Base-by-base conservation (phyloP, 2,329 filamentous ascomycete genomes). In the Hypoxylon sp. region DNA sequence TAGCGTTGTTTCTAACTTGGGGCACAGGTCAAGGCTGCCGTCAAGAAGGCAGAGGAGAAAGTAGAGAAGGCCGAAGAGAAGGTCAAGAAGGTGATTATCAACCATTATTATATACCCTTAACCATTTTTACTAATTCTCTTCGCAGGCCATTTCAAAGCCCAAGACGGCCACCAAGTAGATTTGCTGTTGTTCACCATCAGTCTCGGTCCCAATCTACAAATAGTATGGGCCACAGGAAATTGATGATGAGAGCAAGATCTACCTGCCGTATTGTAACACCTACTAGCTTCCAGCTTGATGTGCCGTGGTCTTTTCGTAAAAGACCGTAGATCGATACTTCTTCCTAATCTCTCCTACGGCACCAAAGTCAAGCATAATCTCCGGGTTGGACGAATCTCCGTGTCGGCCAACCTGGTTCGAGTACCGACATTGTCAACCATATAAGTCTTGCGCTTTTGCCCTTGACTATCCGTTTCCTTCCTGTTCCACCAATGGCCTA, bases 11-110 rank as follows among this genome's bases (percentile, higher is more conserved):
- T 68, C 72, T 77, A 70, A 76, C 59, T 39, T 44, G 22, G 37
- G 17, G 19, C n/a, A 61, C 53, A 79, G 77, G 75, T 74, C 63
- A 79, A 77, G 52, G 72, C 74, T 37, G 72, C 72, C n/a, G 74
- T 68, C 14, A 76, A 74, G 71, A 79, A 77, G 63, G 73, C 64
- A 29, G 72, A 77, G 19, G 65, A 73, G 35, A 78, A 78, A 65
- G 70, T 70, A 50, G 77, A 78, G 68, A 77, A 77, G 71, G 71
- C 72, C 56, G 14, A 29, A 39, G 63, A 55, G 33, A 77, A 77
- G 70, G 64, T 66, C 46, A 68, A 74, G 17, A 55, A 55, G 63
- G 66, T 37, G 46, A 57, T 35, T 57, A 29, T 29, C 8, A 5
- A 13, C 19, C 9, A 5, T 35, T 35, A 19, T n/a, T 24, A 8